phyloP scores from a whole-genome alignment of 228 moss, liverwort and hornwort species.

The Sphagnum fallax region DNA sequence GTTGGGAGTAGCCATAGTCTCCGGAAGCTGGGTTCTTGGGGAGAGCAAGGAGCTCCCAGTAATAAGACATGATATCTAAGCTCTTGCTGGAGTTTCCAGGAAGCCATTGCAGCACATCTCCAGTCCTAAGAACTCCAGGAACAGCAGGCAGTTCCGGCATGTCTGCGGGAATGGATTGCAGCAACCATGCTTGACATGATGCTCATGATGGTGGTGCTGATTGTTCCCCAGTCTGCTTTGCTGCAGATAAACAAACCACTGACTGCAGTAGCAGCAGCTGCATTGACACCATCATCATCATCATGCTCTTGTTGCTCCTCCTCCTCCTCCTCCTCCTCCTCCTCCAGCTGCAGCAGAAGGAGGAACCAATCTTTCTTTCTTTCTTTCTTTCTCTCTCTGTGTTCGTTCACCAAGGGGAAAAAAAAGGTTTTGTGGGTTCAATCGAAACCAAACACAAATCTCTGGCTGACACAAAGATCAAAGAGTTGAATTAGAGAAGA shows the following conservation, averaged over 20 bases:
- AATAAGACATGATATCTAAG: conserved; percentile 54
- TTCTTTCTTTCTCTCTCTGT: neutral
- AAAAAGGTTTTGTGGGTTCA: neutral
- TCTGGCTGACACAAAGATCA: too few relatives aligned
- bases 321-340: neutral
- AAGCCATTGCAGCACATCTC: conserved; percentile 55
- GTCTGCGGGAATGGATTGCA: conserved; percentile 55
- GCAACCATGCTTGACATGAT: conserved; percentile 53
- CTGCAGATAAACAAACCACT: too few relatives aligned
- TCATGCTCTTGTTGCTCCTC: neutral
- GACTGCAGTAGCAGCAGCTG: neutral
- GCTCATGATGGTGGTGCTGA: too few relatives aligned
- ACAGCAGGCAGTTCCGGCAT: conserved; percentile 48
- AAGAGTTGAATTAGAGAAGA: too few relatives aligned
- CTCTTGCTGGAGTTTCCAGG: conserved; percentile 46
- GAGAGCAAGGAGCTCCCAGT: conserved; percentile 45
- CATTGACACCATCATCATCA: neutral
- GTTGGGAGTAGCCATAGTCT: conserved; percentile 43
- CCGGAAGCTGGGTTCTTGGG: conserved; percentile 29
- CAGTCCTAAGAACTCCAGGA: conserved; percentile 40
- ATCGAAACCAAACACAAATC: neutral
- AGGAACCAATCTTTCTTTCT: neutral
- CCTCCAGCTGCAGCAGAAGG: neutral
- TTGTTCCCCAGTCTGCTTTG: too few relatives aligned
- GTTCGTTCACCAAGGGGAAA: neutral